Percentiles rank a stretch among this genome's conserved stretches.
Evolutionary conservation across 208 protist genomes (phyloP).

Genomic region (Crithidia brevicula): DNA sequence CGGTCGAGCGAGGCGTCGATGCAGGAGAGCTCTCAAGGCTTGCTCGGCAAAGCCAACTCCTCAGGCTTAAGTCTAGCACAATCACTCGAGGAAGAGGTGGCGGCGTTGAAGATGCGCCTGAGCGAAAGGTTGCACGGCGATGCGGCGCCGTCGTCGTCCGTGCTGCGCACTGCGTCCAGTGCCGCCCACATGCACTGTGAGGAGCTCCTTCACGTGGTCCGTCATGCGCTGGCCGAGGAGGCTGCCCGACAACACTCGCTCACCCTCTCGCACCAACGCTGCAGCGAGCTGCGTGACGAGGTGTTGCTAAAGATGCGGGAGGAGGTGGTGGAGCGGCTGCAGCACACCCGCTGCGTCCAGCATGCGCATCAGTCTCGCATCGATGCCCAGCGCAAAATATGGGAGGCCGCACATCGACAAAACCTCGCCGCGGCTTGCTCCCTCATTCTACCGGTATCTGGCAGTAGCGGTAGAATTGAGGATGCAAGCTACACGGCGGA

Average conservation of each 20-base stretch:
- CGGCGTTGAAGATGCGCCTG: conserved; percentile 31
- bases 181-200: conserved; percentile 39
- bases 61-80: conserved; percentile 8
- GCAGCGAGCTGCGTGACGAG: conserved; percentile 32
- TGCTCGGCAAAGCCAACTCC: conserved; percentile 10
- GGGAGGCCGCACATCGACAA: conserved; percentile 68
- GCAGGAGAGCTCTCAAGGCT: conserved; percentile 10
- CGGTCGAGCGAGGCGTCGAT: conserved; percentile 22
- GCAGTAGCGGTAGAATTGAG: conserved; percentile 7
- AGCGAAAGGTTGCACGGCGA: conserved; percentile 34
- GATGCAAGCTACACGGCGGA: conserved; percentile 18
- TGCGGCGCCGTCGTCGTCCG: not conserved
- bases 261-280: conserved; percentile 24
- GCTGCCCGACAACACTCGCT: conserved; percentile 30
- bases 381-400: conserved; percentile 47
- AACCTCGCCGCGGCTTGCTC: conserved; percentile 43
- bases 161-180: conserved; percentile 1
- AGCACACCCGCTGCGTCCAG: conserved; percentile 45
- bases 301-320: conserved; percentile 27
- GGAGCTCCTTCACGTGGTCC: conserved; percentile 45
- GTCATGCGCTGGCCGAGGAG: conserved; percentile 18
- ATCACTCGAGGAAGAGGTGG: conserved; percentile 20
- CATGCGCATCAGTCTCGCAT: conserved; percentile 51
- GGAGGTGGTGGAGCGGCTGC: conserved; percentile 45
- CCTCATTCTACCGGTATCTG: conserved; percentile 31